Base-by-base conservation (phyloP, 345 rosid genomes). In the Acer campestre region DNA sequence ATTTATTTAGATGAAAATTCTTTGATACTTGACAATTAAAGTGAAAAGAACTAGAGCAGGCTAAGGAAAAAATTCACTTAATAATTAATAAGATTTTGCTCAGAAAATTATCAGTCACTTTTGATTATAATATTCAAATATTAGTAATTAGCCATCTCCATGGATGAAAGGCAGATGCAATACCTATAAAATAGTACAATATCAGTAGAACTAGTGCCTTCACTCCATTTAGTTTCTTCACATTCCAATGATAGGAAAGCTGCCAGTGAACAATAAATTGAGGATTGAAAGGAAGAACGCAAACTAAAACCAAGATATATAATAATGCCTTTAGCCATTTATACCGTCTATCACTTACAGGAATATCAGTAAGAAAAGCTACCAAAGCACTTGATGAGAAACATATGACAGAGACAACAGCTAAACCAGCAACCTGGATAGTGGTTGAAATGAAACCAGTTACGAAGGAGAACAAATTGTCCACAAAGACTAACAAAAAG, bases 401-500 rank as follows among this genome's bases (percentile, higher is more conserved):
- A 63, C 85, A 85, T 23, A 80, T 17, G 25, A 85, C 67, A 38
- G 85, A 82, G 27, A 85, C 81, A 13, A 71, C 73, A 12, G 85
- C 79, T 66, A 85, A 73, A 59, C 88, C 88, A 71, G 80, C 84
- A 69, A 85, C 83, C 88, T 82, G 85, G 79, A 73, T 59, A 62
- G 42, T 46, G 61, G 48, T 42, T 42, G 1, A 42, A 42, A 42
- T 42, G 46, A 42, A 42, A 42, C 46, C 46, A 42, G 46, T 42
- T 42, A 42, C 10, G 46, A 42, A 42, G 46, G 46, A 7, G 46
- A 42, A 42, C 46, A 42, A 42, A 42, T 42, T 53, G 58, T 53
- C 63, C 13, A 59, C 27, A 59, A 59, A 59, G 63, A 9, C 27
- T 59, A 10, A 20, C 63, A 59, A 59, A 59, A 22, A 18, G 63